Evolutionary conservation across 306 rosid species (phyloP), one percentile per base, ranked within the genome.

Genomic region (Dalbergia oliveri): DNA sequence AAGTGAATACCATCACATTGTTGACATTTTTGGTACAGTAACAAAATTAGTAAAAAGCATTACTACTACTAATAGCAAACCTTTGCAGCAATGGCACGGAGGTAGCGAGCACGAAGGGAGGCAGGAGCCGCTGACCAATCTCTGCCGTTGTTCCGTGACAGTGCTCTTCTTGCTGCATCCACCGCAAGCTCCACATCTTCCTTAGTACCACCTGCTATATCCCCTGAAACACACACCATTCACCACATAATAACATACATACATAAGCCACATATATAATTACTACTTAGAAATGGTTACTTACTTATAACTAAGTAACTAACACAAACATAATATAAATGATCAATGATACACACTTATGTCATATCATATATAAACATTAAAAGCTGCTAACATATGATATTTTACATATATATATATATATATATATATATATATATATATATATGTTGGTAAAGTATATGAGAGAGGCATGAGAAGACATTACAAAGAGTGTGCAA

Each of bases 141-240:
- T 37, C 39, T 70, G 21, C 97, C 97, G 45, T 85, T 87, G 79
- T 93, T 84, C 79, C 87, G 75, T 15, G 88, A 14, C 51, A 93
- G 83, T 15, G 97, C 96, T 68, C 63, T 91, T 70, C 90, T 77
- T 5, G 97, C 97, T 35, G 97, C 96, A 76, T 72, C 89, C 71
- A 93, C 96, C 0, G 96, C 97, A 62, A 93, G 78, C 80, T 93
- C 96, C 69, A 91, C 92, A 88, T 93, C 97, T 74, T 90, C 97
- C 33, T 84, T 85, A 69, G 96, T 93, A 62, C 88, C 96, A 9
- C 87, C 92, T 3, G 97, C 92, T 63, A 93, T 84, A 49, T 80
- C 64, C 23, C 94, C 97, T 90, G 73, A 50, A 75, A 82, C 31
- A 26, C 31, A 26, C 31, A 26, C 31, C 31, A 26, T 26, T 26